A percentile compares a stretch with the other conserved stretches of the same genome.
Evolutionary conservation across 2,329 filamentous ascomycete species (phyloP).

Genomic region (Verticillium zaregamsianum): DNA sequence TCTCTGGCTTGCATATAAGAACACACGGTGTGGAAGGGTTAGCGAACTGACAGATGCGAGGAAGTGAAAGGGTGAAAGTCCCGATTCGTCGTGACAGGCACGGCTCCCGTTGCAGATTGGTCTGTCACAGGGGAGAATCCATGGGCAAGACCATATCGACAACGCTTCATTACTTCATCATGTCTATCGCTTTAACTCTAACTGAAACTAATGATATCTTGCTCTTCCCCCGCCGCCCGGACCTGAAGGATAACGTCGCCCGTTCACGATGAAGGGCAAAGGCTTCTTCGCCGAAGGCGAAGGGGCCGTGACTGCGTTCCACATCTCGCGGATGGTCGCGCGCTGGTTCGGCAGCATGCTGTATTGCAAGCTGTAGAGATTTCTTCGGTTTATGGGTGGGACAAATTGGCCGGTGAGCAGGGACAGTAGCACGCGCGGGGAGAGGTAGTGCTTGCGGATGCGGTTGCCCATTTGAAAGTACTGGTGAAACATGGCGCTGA

Average conservation of each 20-base stretch:
- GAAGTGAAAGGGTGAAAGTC: background rate
- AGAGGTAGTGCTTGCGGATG: slow-evolving; percentile 92
- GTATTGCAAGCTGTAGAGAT: slow-evolving; percentile 94
- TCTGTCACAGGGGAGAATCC: background rate
- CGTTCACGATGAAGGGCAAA: slow-evolving; percentile 29
- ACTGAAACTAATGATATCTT: slow-evolving; percentile 11
- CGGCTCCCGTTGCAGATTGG: too few relatives aligned
- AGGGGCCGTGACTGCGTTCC: slow-evolving; percentile 62
- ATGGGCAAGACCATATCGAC: background rate
- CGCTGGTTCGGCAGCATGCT: slow-evolving; percentile 88
- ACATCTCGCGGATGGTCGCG: slow-evolving; percentile 79
- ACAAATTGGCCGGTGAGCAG: slow-evolving; percentile 89
- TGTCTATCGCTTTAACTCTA: background rate
- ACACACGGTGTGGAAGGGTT: too few relatives aligned
- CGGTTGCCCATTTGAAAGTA: slow-evolving; percentile 93
- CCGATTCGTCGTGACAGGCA: too few relatives aligned
- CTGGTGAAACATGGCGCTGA: slow-evolving; percentile 93
- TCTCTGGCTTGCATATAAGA: too few relatives aligned
- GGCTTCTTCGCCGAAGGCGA: slow-evolving; percentile 38
- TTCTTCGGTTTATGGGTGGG: slow-evolving; percentile 89
- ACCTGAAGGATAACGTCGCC: slow-evolving; percentile 15
- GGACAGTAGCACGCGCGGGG: slow-evolving; percentile 80
- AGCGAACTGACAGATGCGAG: background rate
- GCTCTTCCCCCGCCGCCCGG: slow-evolving; percentile 10
- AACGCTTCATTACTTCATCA: background rate